These are phyloP conservation scores for Conringia planisiliqua DNA, from an alignment of 345 rosid genomes.

Conservation along the genomic window DNA sequence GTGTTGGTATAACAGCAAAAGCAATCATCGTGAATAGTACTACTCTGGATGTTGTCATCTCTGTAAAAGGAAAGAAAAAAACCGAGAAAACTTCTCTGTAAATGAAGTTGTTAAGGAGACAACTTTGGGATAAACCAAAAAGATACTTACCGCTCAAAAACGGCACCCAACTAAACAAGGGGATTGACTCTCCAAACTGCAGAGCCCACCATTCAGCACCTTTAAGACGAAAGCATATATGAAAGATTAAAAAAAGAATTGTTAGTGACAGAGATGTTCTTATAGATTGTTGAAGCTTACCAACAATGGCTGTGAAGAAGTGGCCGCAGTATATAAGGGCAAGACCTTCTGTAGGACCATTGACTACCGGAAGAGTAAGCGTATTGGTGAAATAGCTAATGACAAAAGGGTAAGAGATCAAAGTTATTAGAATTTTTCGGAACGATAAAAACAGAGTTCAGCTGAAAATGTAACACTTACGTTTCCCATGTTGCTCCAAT, in stretches of 20 bases:
- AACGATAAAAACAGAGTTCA: neutral
- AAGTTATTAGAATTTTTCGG: conserved; percentile 1
- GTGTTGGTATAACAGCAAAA: conserved; percentile 82
- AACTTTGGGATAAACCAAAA: neutral
- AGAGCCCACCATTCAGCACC: conserved; percentile 98
- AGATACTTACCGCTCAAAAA: conserved; percentile 51
- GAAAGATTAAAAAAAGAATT: neutral
- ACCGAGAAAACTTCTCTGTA: neutral
- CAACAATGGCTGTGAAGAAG: conserved; percentile 80
- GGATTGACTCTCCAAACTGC: conserved; percentile 58
- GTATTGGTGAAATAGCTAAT: conserved; percentile 87
- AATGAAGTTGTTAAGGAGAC: neutral
- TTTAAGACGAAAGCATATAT: conserved; percentile 25
- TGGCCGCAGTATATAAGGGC: conserved; percentile 75
- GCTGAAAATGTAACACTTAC: conserved; percentile 42
- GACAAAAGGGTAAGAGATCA: neutral
- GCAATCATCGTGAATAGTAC: conserved; percentile 59
- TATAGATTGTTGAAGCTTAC: conserved; percentile 44
- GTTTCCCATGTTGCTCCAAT: conserved; percentile 95
- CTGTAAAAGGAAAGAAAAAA: conserved; percentile 34
- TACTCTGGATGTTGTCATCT: conserved; percentile 52
- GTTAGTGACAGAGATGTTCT: neutral
- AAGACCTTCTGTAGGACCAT: conserved; percentile 99
- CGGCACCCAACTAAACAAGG: conserved; percentile 82
- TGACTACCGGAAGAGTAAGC: conserved; percentile 85